Percentiles rank a stretch among this genome's conserved stretches.
Evolutionary conservation across 2,329 filamentous ascomycete species (phyloP).

Genomic region (Fusarium sarcochroum): DNA sequence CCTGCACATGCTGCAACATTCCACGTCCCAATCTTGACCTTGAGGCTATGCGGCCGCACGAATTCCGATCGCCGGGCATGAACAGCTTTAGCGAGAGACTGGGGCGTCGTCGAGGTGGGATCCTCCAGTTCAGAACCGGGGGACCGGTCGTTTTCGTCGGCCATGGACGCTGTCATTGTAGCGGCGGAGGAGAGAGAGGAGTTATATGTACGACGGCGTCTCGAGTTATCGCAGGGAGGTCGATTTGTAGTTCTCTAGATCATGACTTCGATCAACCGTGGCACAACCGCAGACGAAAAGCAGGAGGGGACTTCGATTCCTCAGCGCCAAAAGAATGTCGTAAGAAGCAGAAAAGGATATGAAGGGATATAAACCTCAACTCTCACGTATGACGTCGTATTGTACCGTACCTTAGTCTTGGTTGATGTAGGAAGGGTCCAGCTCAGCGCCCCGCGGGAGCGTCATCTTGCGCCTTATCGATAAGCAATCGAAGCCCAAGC

Average conservation of each 20-base stretch:
- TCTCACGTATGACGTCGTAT: conserved; percentile 35
- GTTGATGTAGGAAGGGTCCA: conserved; percentile 38
- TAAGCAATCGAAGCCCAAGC: conserved; percentile 42
- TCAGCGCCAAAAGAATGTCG: conserved; percentile 32
- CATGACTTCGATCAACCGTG: conserved; percentile 49
- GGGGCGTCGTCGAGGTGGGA: conserved; percentile 60
- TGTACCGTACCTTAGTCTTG: conserved; percentile 22
- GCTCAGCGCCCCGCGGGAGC: conserved; percentile 30
- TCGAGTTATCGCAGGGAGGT: conserved; percentile 43
- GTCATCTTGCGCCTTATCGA: conserved; percentile 50
- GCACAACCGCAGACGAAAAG: conserved; percentile 21
- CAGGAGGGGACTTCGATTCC: conserved; percentile 1
- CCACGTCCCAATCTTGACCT: conserved; percentile 94
- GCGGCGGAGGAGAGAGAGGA: conserved; percentile 29
- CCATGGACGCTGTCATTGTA: conserved; percentile 46
- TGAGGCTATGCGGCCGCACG: conserved; percentile 78
- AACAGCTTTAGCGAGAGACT: conserved; percentile 75
- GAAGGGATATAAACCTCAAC: conserved; percentile 28
- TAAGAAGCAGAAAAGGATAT: conserved; percentile 13
- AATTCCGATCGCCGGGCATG: conserved; percentile 84
- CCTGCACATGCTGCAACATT: conserved; percentile 90
- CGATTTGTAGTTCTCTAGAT: conserved; percentile 52
- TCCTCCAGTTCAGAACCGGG: conserved; percentile 61
- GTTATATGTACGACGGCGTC: conserved; percentile 40
- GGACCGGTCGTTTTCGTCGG: conserved; percentile 52